These are phyloP conservation scores for Corynespora cassiicola DNA, from an alignment of 2,329 filamentous ascomycete genomes.

Conservation along the genomic window DNA sequence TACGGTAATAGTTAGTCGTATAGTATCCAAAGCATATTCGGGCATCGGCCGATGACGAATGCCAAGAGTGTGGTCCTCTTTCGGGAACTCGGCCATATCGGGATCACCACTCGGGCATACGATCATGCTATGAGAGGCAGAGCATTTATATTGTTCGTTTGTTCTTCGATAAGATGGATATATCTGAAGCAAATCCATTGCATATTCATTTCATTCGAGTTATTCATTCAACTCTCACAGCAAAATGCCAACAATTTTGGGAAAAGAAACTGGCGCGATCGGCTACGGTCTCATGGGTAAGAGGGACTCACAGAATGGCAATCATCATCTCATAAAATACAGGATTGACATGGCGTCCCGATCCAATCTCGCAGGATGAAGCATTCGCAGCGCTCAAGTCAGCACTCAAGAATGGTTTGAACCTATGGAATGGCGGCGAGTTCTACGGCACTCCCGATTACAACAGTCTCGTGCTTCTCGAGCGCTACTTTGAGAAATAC, in stretches of 20 bases:
- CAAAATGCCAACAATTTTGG: slow-evolving; percentile 10
- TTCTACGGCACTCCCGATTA: slow-evolving; percentile 49
- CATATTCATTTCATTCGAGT: no score
- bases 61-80: no score
- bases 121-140: no score
- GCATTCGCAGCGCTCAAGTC: slow-evolving; percentile 45
- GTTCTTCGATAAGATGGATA: no score
- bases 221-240: background rate
- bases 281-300: slow-evolving; percentile 51
- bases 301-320: background rate
- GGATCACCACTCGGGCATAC: no score
- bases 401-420: slow-evolving; percentile 41
- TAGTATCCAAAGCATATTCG: no score
- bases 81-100: no score
- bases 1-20: no score
- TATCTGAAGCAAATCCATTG: no score
- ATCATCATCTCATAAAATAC: background rate
- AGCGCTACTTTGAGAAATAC: slow-evolving; percentile 55
- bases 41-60: no score
- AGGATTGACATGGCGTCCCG: slow-evolving; percentile 39
- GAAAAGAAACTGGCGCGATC: slow-evolving; percentile 33
- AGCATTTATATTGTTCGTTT: no score
- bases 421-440: slow-evolving; percentile 54
- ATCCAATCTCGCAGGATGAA: slow-evolving; percentile 27
- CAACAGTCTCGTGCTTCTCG: slow-evolving; percentile 52